Evolutionary conservation across 2,329 filamentous ascomycete species (phyloP).

Genomic region (Hypomyces perniciosus): DNA sequence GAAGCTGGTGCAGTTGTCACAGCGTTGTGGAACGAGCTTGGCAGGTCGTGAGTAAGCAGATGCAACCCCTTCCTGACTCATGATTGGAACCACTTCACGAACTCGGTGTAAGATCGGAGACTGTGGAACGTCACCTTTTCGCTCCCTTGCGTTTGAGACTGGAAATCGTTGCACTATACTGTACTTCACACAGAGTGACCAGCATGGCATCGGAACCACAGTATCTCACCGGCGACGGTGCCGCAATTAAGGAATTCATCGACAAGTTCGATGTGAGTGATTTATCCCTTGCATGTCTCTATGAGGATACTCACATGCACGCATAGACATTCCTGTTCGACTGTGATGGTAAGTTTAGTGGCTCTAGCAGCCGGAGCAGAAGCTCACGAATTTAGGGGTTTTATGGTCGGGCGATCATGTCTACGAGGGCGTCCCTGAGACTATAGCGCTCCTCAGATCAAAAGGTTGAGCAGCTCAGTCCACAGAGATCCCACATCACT

Average conservation of each 20-base stretch:
- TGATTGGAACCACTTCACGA: too few species aligned
- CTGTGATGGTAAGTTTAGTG: conserved; percentile 70
- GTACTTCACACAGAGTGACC: too few species aligned
- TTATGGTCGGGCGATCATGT: conserved; percentile 93
- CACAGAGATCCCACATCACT: background rate
- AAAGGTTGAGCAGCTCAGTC: conserved; percentile 51
- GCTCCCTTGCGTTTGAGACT: too few species aligned
- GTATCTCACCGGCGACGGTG: conserved; percentile 72
- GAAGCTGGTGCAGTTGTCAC: too few species aligned
- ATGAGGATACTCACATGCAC: conserved; percentile 37
- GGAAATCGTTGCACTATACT: too few species aligned
- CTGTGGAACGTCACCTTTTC: too few species aligned
- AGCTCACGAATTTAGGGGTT: conserved; percentile 58
- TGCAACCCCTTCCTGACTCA: too few species aligned
- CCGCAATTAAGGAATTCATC: conserved; percentile 75
- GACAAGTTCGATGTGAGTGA: conserved; percentile 81
- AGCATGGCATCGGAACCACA: conserved; percentile 36
- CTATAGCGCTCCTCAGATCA: conserved; percentile 72
- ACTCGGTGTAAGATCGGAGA: too few species aligned
- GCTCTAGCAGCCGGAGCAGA: background rate
- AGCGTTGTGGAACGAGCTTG: too few species aligned
- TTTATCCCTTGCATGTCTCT: conserved; percentile 14
- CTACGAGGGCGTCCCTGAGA: conserved; percentile 80
- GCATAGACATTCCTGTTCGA: conserved; percentile 76
- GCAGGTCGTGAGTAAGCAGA: too few species aligned